Conservation (phyloP, 148 eudicot species). For the Amaranthus cruentus region DNA sequence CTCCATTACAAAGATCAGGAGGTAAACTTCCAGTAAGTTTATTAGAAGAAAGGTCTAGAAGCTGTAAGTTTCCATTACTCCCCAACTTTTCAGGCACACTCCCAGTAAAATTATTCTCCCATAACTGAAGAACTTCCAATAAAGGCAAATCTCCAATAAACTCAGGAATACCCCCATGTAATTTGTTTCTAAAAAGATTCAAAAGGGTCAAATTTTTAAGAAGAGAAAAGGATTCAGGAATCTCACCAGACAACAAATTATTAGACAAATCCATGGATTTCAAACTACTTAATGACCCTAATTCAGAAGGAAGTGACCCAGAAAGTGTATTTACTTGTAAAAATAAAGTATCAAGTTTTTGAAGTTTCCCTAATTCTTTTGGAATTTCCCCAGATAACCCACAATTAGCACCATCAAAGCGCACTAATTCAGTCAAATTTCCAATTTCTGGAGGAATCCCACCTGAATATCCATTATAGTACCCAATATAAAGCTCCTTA, state of each 20-base stretch:
- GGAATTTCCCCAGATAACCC: conserved; percentile 80
- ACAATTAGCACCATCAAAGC: conserved; percentile 85
- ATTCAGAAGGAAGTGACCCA: conserved; percentile 50
- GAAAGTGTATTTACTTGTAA: conserved; percentile 70
- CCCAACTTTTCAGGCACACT: conserved; percentile 65
- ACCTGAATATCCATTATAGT: conserved; percentile 59
- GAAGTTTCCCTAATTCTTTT: conserved; percentile 50
- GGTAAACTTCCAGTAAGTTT: conserved; percentile 78
- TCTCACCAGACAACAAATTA: conserved; percentile 60
- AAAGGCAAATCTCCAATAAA: conserved; percentile 72
- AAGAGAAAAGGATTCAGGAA: conserved; percentile 47
- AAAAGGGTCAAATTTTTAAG: conserved; percentile 63
- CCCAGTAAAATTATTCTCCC: conserved; percentile 94
- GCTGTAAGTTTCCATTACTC: conserved; percentile 42
- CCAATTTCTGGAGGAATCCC: conserved; percentile 73
- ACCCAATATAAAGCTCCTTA: conserved; percentile 72
- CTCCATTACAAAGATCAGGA: conserved; percentile 53
- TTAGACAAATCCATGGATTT: conserved; percentile 86
- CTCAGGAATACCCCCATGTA: conserved; percentile 74
- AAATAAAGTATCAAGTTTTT: conserved; percentile 71
- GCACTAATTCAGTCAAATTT: conserved; percentile 41
- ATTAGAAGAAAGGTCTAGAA: conserved; percentile 80
- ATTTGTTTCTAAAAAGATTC: conserved; percentile 66
- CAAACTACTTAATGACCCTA: conserved; percentile 53
- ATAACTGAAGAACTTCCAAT: conserved; percentile 66